These are phyloP conservation scores for Tetrahymena elliotti DNA, from an alignment of 73 alveolate genomes.

Conservation along the genomic window DNA sequence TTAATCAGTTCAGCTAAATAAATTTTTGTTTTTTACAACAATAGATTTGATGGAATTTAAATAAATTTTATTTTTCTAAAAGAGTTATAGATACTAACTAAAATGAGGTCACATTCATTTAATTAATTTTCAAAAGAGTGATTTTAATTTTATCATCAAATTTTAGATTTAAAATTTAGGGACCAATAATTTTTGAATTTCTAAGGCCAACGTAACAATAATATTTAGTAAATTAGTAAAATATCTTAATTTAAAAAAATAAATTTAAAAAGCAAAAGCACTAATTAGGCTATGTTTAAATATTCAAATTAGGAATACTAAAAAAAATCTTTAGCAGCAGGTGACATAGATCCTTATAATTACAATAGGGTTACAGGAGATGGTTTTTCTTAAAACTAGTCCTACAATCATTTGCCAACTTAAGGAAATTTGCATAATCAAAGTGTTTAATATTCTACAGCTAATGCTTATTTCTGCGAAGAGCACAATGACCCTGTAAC, in stretches of 20 bases:
- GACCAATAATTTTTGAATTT: neutral
- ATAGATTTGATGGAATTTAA: too few species aligned
- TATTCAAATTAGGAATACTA: neutral
- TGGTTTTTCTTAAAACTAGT: neutral
- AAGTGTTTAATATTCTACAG: neutral
- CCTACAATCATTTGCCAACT: neutral
- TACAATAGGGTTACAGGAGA: neutral
- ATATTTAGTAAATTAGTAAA: neutral
- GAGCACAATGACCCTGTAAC: slow-evolving; percentile 27
- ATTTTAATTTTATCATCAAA: neutral
- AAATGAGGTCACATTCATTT: neutral
- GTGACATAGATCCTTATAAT: neutral
- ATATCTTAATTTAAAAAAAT: neutral
- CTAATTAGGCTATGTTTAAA: neutral
- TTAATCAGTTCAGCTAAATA: neutral
- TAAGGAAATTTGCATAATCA: neutral
- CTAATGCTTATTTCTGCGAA: neutral
- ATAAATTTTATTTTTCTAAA: too few species aligned
- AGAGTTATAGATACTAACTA: too few species aligned
- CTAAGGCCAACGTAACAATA: neutral
- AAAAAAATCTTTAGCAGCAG: neutral
- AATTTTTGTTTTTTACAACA: neutral
- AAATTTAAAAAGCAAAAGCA: neutral
- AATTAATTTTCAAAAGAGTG: neutral
- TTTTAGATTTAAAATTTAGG: neutral